A percentile compares a stretch with the other conserved stretches of the same genome.
Conservation (phyloP, 768 basidiomycete species). For the Megacollybia marginata region DNA sequence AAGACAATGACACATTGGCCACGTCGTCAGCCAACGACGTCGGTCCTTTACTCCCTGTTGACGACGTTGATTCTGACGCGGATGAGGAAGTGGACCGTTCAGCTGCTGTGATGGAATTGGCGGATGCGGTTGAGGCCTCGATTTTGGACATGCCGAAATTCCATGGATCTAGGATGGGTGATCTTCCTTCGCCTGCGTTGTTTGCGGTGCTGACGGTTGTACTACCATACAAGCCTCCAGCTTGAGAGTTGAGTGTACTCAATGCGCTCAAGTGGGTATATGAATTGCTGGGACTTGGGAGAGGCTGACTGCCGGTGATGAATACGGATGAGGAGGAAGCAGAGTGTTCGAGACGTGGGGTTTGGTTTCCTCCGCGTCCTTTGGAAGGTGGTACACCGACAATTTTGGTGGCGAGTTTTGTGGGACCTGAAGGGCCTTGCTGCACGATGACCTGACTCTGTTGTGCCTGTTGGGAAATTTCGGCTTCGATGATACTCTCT, state of each 20-base stretch:
- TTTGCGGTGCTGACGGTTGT: neutral
- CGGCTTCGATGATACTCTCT: constrained; percentile 83
- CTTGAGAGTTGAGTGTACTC: neutral
- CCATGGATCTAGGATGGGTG: constrained; percentile 75
- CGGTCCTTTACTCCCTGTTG: neutral
- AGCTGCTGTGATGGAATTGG: constrained; percentile 16
- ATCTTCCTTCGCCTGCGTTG: constrained; percentile 9
- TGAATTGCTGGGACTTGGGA: constrained; percentile 71
- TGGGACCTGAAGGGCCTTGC: constrained; percentile 37
- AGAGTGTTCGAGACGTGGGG: constrained; percentile 62
- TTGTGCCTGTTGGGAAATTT: constrained; percentile 47
- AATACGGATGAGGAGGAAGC: constrained; percentile 28
- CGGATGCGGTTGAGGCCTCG: constrained; percentile 35
- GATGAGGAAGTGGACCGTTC: constrained; percentile 20
- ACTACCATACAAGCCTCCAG: no score
- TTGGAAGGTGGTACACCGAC: constrained; percentile 92
- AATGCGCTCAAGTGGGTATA: constrained; percentile 37
- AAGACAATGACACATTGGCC: constrained; percentile 30
- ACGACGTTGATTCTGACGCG: no score
- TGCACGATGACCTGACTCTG: constrained; percentile 20
- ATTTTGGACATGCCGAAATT: constrained; percentile 93
- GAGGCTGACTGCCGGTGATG: constrained; percentile 90
- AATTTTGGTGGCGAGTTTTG: constrained; percentile 54
- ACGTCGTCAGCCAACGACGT: constrained; percentile 30
- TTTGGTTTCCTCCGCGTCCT: constrained; percentile 94